phyloP scores from a whole-genome alignment of 306 rosid genomes.

The Rosa multiflora region DNA sequence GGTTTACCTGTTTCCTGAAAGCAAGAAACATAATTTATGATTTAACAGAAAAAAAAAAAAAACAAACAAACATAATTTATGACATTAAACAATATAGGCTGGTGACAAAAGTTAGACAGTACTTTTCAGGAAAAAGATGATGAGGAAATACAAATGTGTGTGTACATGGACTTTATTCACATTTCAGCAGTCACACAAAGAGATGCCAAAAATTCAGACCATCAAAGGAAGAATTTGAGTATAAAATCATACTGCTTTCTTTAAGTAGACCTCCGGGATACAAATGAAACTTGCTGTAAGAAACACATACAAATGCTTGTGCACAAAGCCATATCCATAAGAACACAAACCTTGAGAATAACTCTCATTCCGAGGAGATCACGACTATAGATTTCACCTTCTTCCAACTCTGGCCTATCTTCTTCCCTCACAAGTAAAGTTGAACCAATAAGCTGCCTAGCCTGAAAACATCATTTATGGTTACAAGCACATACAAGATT shows the following conservation, averaged over 20 bases:
- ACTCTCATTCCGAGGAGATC: slow-evolving; percentile 95
- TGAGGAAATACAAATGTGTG: not conserved
- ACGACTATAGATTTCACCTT: slow-evolving; percentile 80
- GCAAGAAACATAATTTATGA: slow-evolving; percentile 30
- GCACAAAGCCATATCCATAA: not conserved
- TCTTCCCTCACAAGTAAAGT: slow-evolving; percentile 80
- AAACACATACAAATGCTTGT: not conserved
- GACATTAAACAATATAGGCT: slow-evolving; percentile 14
- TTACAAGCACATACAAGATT: slow-evolving; percentile 11
- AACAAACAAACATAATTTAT: slow-evolving; percentile 12
- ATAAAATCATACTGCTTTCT: not conserved
- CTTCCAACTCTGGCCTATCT: slow-evolving; percentile 81
- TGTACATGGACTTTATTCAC: not conserved
- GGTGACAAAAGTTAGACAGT: not conserved
- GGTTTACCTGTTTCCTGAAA: slow-evolving; percentile 71
- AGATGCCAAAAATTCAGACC: not conserved
- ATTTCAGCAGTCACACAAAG: not conserved
- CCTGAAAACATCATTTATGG: slow-evolving; percentile 50
- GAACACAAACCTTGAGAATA: slow-evolving; percentile 62
- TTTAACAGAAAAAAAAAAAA: no score
- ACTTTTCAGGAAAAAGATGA: not conserved
- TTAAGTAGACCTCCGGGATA: not conserved
- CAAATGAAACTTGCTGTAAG: not conserved
- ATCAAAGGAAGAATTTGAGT: not conserved
- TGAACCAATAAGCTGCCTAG: slow-evolving; percentile 81